Evolutionary conservation across 805 yeast species (phyloP).

Genomic region (Saccharomycopsis lassenensis): DNA sequence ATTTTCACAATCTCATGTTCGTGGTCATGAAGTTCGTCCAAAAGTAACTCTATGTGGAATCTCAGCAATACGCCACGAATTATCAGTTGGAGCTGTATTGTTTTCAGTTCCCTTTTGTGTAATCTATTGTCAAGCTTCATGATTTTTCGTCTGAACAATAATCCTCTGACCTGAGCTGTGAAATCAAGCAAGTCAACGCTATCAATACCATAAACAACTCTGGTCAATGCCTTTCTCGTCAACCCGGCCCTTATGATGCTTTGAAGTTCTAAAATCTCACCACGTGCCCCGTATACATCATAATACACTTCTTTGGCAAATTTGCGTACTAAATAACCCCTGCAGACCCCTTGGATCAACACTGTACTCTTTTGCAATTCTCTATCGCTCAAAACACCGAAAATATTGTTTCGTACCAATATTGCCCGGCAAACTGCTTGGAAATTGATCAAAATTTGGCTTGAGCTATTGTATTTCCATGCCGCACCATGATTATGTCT

Average conservation of each 20-base stretch:
- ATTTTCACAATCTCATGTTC: constrained; percentile 31
- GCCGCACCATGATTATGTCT: no score
- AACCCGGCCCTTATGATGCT: constrained; percentile 36
- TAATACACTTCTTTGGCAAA: constrained; percentile 19
- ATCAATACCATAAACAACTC: constrained; percentile 31
- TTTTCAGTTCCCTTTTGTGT: constrained; percentile 20
- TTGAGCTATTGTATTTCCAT: no score
- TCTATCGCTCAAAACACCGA: no score
- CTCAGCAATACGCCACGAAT: constrained; percentile 56
- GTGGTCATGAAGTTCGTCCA: constrained; percentile 42
- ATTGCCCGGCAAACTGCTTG: no score
- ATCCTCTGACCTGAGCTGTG: constrained; percentile 36
- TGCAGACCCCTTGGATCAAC: constrained; percentile 3
- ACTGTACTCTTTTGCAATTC: no score
- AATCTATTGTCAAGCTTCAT: constrained; percentile 18
- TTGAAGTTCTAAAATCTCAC: constrained; percentile 27
- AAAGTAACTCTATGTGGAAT: constrained; percentile 40
- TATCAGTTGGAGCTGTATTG: constrained; percentile 41
- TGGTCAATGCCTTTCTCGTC: constrained; percentile 31
- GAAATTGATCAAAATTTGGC: no score
- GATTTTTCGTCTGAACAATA: constrained; percentile 26
- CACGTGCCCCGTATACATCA: constrained; percentile 5
- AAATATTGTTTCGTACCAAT: no score
- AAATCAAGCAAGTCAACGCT: constrained; percentile 29
- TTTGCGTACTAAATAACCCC: constrained; percentile 22